These are phyloP conservation scores for Fusarium tuaranense DNA, from an alignment of 2,329 filamentous ascomycete species.

Conservation along the genomic window DNA sequence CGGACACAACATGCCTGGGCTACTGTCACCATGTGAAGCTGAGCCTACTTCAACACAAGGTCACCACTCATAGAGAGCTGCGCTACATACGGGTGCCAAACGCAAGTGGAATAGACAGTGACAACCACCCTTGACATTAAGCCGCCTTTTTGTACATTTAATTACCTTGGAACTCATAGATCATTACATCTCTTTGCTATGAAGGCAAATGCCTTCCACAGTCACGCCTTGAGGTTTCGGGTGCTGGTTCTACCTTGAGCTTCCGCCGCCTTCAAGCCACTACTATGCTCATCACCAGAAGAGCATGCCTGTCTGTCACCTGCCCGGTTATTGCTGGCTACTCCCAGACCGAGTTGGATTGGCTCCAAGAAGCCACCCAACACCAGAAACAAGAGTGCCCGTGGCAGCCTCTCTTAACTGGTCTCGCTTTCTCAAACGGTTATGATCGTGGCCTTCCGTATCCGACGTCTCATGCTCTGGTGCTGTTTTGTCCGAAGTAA, in stretches of 20 bases:
- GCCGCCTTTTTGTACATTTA: neutral
- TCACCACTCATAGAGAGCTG: neutral
- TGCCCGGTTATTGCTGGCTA: conserved; percentile 12
- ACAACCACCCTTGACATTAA: neutral
- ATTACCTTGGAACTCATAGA: conserved; percentile 8
- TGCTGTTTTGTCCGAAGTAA: conserved; percentile 21
- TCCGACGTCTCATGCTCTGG: conserved; percentile 40
- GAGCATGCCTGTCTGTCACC: neutral
- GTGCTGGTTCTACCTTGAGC: neutral
- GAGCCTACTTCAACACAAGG: neutral
- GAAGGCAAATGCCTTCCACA: neutral
- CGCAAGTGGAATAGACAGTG: neutral
- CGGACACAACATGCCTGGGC: neutral
- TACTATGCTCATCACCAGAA: neutral
- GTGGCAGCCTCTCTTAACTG: conserved; percentile 75
- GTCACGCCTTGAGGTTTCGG: neutral
- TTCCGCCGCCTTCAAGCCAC: neutral
- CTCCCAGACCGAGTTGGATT: conserved; percentile 43
- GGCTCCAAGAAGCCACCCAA: conserved; percentile 77
- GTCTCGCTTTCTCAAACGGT: conserved; percentile 75
- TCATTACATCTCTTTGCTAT: conserved; percentile 6
- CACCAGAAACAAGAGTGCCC: conserved; percentile 73
- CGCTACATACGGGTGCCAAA: no score
- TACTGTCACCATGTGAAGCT: neutral
- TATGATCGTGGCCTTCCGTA: conserved; percentile 42